Base-by-base conservation (phyloP, 2,329 filamentous ascomycete genomes). In the Dothistroma septosporum region DNA sequence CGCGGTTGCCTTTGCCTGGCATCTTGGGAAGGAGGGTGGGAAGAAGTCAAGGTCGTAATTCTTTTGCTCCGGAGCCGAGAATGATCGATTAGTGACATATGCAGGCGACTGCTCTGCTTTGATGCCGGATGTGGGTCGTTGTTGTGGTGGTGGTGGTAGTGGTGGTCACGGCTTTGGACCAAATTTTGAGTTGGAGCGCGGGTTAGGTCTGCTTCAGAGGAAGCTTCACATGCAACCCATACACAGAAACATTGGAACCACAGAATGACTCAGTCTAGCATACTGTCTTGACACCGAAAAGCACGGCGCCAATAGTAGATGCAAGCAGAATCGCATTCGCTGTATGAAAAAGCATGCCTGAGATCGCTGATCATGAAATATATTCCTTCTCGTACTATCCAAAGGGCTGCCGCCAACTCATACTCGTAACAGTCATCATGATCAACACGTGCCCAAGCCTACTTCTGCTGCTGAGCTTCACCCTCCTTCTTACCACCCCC, bases 401-500 rank as follows among this genome's bases (percentile, higher is more conserved):
- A 16, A 44, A 9, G 14, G 6, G n/a, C 41, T 44, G 41, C 16
- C 11, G 46, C 31, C 47, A 12, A 24, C 21, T n/a, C 46, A 32
- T 35, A 35, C 14, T 57, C 56, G 49, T 58, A 47, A 56, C 52
- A 55, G 33, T 56, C 53, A 44, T 55, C 35, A 24, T 37, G 11
- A 12, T 48, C 32, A 28, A 48, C 16, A 2, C 9, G 22, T 14
- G 22, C 28, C 28, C 33, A 21, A 24, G 24, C 53, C 60, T 62
- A 48, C 58, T 63, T 28, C 55, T 61, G 41, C 55, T 61, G 41
- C 58, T 57, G 47, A 53, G 37, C 57, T 24, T 49, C 57, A 12
- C 49, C 63, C 54, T 72, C 65, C 66, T 73, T 72, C 62, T 70
- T 71, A 9, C 71, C 68, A 28, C 72, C 72, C 10, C 69, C 69